Conservation (phyloP, 495 filamentous ascomycete species). For the Pyrenula aspistea region DNA sequence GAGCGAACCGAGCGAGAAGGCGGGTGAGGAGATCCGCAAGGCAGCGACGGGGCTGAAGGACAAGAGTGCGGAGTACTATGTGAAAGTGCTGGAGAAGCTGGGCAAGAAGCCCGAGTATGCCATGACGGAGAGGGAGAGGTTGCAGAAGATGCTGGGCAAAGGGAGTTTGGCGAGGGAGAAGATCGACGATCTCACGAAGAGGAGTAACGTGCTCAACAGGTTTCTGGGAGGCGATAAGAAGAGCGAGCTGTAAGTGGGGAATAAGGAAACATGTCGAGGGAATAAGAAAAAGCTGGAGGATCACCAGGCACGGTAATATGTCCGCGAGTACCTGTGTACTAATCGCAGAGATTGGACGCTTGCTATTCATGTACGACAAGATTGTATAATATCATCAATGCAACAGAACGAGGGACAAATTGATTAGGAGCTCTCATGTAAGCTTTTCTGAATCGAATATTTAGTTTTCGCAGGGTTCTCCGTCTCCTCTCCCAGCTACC, state of each 20-base stretch:
- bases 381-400: neutral
- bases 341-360: neutral
- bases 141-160: constrained; percentile 73
- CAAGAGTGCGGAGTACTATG: constrained; percentile 88
- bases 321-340: neutral
- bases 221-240: constrained; percentile 48
- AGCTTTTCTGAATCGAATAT: no score
- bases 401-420: neutral
- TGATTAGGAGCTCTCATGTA: neutral
- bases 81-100: constrained; percentile 80
- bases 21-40: constrained; percentile 56
- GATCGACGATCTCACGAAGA: constrained; percentile 73
- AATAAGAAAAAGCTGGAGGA: neutral
- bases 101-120: constrained; percentile 63
- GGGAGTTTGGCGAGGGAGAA: constrained; percentile 76
- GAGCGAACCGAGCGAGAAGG: constrained; percentile 40
- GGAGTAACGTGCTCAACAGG: constrained; percentile 77
- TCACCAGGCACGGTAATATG: neutral
- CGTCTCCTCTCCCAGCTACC: no score
- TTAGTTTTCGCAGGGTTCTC: no score
- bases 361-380: neutral
- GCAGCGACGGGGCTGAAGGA: constrained; percentile 54
- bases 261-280: neutral
- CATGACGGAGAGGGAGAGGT: constrained; percentile 71
- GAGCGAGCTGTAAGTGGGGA: constrained; percentile 53